Evolutionary conservation across 176 grass and related monocot species (phyloP).

Genomic region (Phragmites australis): DNA sequence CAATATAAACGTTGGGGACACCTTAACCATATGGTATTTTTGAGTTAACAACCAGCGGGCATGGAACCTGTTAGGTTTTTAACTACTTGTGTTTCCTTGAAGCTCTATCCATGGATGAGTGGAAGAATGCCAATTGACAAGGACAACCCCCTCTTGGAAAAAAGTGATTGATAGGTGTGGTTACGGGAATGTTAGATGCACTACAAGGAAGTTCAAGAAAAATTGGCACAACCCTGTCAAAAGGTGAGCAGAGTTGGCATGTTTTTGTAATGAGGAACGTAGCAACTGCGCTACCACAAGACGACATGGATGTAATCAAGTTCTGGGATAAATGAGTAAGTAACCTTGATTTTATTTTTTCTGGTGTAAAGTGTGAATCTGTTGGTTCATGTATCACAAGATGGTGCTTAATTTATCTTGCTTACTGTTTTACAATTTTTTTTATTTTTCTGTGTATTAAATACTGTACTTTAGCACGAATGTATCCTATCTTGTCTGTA

Average conservation of each 20-base stretch:
- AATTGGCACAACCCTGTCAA: constrained; percentile 2
- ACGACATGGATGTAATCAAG: constrained; percentile 29
- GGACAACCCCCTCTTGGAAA: constrained; percentile 9
- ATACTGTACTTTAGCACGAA: constrained; percentile 41
- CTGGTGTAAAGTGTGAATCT: constrained; percentile 49
- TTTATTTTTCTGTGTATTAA: constrained; percentile 51
- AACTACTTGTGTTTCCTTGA: constrained; percentile 10
- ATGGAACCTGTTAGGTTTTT: constrained; percentile 25
- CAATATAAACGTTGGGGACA: constrained; percentile 33
- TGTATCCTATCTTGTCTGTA: constrained; percentile 16
- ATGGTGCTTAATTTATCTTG: constrained; percentile 52
- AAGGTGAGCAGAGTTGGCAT: constrained; percentile 32
- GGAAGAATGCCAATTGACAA: constrained; percentile 13
- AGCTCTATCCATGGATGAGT: constrained; percentile 8
- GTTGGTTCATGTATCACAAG: constrained; percentile 48
- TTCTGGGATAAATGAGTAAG: constrained; percentile 40
- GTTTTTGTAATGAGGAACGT: constrained; percentile 1
- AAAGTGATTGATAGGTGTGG: background rate
- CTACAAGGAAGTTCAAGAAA: background rate
- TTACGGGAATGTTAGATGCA: background rate
- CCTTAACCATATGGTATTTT: constrained; percentile 13
- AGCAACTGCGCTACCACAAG: background rate
- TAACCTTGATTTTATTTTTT: constrained; percentile 49
- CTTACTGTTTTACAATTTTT: constrained; percentile 34
- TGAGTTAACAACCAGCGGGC: constrained; percentile 19